Base-by-base conservation (phyloP, 805 yeast species). In the Candida hungchunana region DNA sequence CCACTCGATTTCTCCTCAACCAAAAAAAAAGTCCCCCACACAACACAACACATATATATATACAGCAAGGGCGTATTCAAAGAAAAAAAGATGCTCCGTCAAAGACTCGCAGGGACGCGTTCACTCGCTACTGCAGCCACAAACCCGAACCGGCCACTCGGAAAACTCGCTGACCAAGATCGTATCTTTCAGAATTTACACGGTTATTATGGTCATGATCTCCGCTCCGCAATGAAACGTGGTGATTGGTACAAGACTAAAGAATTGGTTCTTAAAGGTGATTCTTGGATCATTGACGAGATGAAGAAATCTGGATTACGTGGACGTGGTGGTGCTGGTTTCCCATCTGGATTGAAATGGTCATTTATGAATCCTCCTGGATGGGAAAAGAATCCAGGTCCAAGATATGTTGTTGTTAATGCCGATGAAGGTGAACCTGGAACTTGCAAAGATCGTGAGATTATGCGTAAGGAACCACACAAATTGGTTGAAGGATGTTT, bases 371-470 rank as follows among this genome's bases (percentile, higher is more conserved):
- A 86, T 64, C 95, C 95, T 30, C 95, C 95, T 37, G 93, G 93
- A 40, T 85, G 95, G 95, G 94, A 85, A 44, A 86, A 85, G 58
- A 85, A 85, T 63, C 65, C 64, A 12, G 95, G 95, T n/a, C 93
- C 95, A 43, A 75, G 95, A 55, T 84, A 84, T 59, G 71, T 86
- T 50, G 94, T 86, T 32, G 87, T 86, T 53, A 86, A 86, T 62
- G 95, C 95, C 37, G 95, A 86, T 67, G 95, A 86, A 66, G 95
- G 95, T 52, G 95, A 86, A 64, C 95, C 95, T 11, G 95, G 95
- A 43, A 86, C 95, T 34, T 86, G 95, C 64, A 86, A 86, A 66
- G 95, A 86, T 63, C 75, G 95, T 59, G 95, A 86, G 62, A 86
- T 86, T 59, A 80, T 86, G 58, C 75, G 95, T 60, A 86, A 86